Evolutionary conservation across 164 flowering plant genomes (phyloP).

Genomic region (Berberis thunbergii): DNA sequence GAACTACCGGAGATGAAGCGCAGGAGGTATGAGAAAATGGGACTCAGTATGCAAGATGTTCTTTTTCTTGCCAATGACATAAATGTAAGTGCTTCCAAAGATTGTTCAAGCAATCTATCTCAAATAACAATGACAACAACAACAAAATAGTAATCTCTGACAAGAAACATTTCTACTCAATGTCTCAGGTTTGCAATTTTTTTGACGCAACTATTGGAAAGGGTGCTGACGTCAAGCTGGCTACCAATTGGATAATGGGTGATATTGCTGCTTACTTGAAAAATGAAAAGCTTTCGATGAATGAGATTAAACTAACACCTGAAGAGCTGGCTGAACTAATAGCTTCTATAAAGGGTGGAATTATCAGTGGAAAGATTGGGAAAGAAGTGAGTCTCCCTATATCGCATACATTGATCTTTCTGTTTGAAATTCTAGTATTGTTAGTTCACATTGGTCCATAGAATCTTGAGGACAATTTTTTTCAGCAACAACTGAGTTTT

Average conservation of each 20-base stretch:
- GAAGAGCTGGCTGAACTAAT: constrained; percentile 73
- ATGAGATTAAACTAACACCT: constrained; percentile 71
- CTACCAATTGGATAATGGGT: constrained; percentile 95
- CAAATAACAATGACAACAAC: no score
- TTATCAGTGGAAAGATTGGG: constrained; percentile 92
- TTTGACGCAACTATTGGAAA: constrained; percentile 66
- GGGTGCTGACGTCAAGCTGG: constrained; percentile 86
- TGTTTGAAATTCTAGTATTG: neutral
- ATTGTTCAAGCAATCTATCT: neutral
- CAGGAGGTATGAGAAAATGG: constrained; percentile 76
- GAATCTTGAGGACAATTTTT: neutral
- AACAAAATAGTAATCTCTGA: neutral
- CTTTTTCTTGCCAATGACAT: constrained; percentile 82
- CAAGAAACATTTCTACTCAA: neutral
- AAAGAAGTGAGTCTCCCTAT: constrained; percentile 52
- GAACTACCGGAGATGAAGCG: constrained; percentile 83
- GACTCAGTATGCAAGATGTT: constrained; percentile 89
- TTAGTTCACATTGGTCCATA: neutral
- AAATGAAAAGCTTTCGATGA: constrained; percentile 61
- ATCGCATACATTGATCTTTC: neutral
- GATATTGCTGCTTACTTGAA: constrained; percentile 91
- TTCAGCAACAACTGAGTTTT: no score
- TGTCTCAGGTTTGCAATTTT: constrained; percentile 64
- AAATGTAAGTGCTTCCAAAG: constrained; percentile 33
- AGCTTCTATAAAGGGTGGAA: constrained; percentile 67